phyloP scores from a whole-genome alignment of 2,329 filamentous ascomycete genomes.

The Arthrinium puccinioides region DNA sequence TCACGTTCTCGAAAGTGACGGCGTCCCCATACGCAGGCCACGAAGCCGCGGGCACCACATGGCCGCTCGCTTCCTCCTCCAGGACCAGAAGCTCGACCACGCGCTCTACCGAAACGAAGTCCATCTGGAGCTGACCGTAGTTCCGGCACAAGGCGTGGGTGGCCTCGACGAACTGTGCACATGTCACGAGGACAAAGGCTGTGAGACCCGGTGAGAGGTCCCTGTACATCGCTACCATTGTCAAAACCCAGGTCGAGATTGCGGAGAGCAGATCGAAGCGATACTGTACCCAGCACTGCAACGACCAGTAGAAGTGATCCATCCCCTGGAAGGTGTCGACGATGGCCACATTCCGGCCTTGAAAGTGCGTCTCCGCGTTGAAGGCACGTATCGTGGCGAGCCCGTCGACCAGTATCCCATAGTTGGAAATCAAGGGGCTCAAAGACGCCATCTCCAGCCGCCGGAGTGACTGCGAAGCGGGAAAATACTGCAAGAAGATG shows the following conservation, averaged over 20 bases:
- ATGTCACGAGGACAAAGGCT: slow-evolving; percentile 74
- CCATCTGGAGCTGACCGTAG: slow-evolving; percentile 83
- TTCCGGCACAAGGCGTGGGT: slow-evolving; percentile 70
- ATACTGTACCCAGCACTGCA: slow-evolving; percentile 79
- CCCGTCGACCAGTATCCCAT: slow-evolving; percentile 79
- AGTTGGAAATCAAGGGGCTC: slow-evolving; percentile 85
- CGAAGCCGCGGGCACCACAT: slow-evolving; percentile 59
- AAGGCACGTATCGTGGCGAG: slow-evolving; percentile 83
- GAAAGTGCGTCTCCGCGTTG: slow-evolving; percentile 70
- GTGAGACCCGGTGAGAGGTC: slow-evolving; percentile 71
- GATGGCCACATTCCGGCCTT: slow-evolving; percentile 69
- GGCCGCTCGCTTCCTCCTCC: slow-evolving; percentile 65
- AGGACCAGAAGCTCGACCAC: slow-evolving; percentile 76
- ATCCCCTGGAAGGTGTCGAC: slow-evolving; percentile 89
- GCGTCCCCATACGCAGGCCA: slow-evolving; percentile 71
- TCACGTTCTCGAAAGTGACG: slow-evolving; percentile 70
- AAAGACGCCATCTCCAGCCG: slow-evolving; percentile 85
- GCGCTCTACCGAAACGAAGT: slow-evolving; percentile 84
- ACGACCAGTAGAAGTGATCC: slow-evolving; percentile 92
- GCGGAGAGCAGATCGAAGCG: slow-evolving; percentile 70
- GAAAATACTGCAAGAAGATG: slow-evolving; percentile 71
- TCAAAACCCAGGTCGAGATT: slow-evolving; percentile 65
- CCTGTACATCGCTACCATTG: slow-evolving; percentile 66
- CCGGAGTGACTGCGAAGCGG: slow-evolving; percentile 74
- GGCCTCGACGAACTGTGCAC: slow-evolving; percentile 58